Evolutionary conservation across 345 rosid species (phyloP), one percentile per base, ranked within the genome.

Genomic region (Raphanus raphanistrum): DNA sequence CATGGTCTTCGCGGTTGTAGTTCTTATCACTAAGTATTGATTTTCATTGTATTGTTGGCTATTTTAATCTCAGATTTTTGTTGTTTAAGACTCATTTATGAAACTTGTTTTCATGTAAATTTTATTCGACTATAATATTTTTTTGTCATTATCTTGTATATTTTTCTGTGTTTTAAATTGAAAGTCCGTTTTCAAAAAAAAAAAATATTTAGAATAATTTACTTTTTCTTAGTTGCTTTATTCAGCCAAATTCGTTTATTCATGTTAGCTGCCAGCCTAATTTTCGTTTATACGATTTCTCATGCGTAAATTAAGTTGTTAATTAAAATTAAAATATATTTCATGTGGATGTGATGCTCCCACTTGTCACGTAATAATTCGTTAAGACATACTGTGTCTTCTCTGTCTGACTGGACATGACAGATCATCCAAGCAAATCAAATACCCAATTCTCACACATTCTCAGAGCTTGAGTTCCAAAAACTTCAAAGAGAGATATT

Each of bases 311-410:
- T 0, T 57, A 4, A 55, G 5, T 25, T 58, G 8, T 25, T 58
- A 6, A 68, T 29, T 17, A 77, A 50, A 50, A 9, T 38, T 15
- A 16, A 70, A 52, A 5, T 5, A 1, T 11, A 54, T 16, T 70
- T 62, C 55, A 55, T 77, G 79, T 84, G 95, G 92, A 78, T 26
- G 13, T 1, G 2, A 48, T 1, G 0, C 0, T 0, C 17, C 85
- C 92, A 90, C 93, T 84, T 84, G 86, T 79, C 79, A 17, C 0
- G 1, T 1, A 2, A 43, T 2, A 4, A 82, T 57, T 85, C 74
- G 87, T 55, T 81, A 63, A 8, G 16, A 41, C 0, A 64, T 21
- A 71, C 43, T 64, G 78, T 79, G 70, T 62, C 79, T 71, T 72
- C 38, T 50, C 48, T 35, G 3, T 67, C 69, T 65, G 80, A 83